phyloP scores from a whole-genome alignment of 1,139 yeast species.

The Candida sanyaensis region DNA sequence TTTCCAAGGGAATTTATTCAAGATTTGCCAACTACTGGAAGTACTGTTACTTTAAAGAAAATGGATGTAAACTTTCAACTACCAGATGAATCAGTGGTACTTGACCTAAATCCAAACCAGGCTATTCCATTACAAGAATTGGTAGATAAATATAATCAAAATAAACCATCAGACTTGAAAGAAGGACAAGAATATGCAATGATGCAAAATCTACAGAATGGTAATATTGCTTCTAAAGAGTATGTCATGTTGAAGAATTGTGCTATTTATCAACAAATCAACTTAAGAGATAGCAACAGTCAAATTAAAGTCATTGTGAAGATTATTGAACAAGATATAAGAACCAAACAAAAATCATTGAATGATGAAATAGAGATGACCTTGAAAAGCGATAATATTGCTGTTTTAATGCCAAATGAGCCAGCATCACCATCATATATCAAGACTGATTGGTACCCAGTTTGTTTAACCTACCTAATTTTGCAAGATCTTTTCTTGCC shows the following conservation, averaged over 20 bases:
- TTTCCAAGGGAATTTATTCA: slow-evolving; percentile 45
- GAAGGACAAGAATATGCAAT: not conserved
- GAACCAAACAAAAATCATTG: slow-evolving; percentile 29
- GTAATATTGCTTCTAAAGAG: not conserved
- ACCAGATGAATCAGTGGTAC: slow-evolving; percentile 18
- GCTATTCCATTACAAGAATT: slow-evolving; percentile 8
- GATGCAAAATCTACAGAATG: not conserved
- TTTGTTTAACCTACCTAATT: not conserved
- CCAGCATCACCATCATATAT: not conserved
- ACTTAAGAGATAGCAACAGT: not conserved
- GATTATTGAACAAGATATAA: slow-evolving; percentile 34
- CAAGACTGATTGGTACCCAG: not conserved
- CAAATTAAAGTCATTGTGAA: slow-evolving; percentile 15
- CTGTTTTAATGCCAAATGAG: not conserved
- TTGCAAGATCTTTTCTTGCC: not conserved
- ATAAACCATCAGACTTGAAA: not conserved
- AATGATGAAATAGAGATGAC: slow-evolving; percentile 34
- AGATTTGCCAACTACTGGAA: slow-evolving; percentile 36
- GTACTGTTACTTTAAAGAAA: slow-evolving; percentile 33
- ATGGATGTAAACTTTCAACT: slow-evolving; percentile 43
- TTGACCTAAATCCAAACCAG: slow-evolving; percentile 23
- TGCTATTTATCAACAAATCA: not conserved
- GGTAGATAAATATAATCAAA: not conserved
- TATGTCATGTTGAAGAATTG: not conserved
- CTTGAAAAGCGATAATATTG: slow-evolving; percentile 19